Base-by-base conservation (phyloP, 2,329 filamentous ascomycete genomes). In the Polytolypa hystricis region DNA sequence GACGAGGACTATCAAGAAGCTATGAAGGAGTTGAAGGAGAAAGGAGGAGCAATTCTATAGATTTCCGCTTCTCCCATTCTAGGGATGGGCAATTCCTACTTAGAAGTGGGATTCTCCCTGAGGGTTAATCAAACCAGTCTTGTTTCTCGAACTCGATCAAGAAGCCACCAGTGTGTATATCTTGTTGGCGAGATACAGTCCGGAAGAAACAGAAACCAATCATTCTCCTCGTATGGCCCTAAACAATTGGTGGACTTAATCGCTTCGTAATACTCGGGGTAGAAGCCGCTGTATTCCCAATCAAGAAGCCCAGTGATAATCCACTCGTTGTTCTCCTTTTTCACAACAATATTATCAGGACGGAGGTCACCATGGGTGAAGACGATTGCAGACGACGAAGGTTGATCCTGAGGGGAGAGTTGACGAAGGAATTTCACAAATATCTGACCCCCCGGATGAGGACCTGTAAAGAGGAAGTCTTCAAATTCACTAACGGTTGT, bases 281-380 rank as follows among this genome's bases (percentile, higher is more conserved):
- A 53, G 35, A 52, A 51, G 15, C 48, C 46, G 37, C 47, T 47
- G 35, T 47, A 47, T 41, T 54, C 49, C 47, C 45, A 53, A 39
- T 53, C 48, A 40, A 52, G 38, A 15, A 51, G 39, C 10, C 49
- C 47, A 41, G 46, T 45, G 37, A 36, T 23, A 30, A n/a, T 20
- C 21, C 35, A 50, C 23, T 42, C 23, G 15, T 45, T 36, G 35
- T 49, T 38, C 31, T 48, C 38, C 27, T 21, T 31, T 25, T 47
- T 25, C 16, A 52, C 48, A 16, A 38, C 43, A 28, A 54, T 48
- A 42, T 53, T 53, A 14, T 49, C 50, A 29, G 45, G 47, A 15
- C 47, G 42, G 8, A 53, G 23, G 27, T 53, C 46, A 35, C 50
- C 48, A 39, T 52, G 50, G 4, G 46, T 49, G 36, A 52, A 52